Conservation (phyloP, 257 asterid genomes). For the Nicotiana noctiflora region DNA sequence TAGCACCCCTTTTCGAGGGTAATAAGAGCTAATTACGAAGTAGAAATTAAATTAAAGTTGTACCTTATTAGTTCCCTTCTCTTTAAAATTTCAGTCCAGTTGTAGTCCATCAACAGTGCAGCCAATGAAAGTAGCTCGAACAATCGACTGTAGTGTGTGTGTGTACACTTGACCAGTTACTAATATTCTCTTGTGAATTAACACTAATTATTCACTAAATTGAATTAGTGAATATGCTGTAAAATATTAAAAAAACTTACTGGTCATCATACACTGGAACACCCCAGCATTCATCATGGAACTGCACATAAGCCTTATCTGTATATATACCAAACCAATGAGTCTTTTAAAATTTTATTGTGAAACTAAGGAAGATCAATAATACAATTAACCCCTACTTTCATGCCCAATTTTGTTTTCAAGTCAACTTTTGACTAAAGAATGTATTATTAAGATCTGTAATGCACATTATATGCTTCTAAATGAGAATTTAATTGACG, state of each 20-base stretch:
- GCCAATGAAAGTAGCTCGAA: conserved; percentile 87
- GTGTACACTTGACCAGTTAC: not conserved
- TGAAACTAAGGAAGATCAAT: not conserved
- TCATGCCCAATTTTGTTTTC: not conserved
- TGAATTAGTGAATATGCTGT: not conserved
- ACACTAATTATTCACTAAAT: not conserved
- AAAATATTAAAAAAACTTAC: conserved; percentile 29
- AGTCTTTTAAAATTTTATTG: not conserved
- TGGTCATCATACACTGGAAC: conserved; percentile 87
- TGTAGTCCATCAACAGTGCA: conserved; percentile 89
- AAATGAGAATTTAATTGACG: too few species aligned
- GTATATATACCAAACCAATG: conserved; percentile 3
- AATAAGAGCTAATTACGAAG: not conserved
- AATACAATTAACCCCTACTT: not conserved
- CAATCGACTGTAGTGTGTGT: conserved; percentile 38
- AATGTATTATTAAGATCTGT: too few species aligned
- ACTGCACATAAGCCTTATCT: conserved; percentile 70
- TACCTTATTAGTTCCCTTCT: conserved; percentile 61
- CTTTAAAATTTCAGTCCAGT: conserved; percentile 84
- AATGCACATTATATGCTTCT: too few species aligned
- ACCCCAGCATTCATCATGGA: conserved; percentile 99
- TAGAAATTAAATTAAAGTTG: not conserved
- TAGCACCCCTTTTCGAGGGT: too few species aligned
- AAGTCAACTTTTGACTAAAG: too few species aligned
- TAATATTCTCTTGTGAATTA: not conserved